Percentiles rank a stretch among this genome's conserved stretches.
Conservation (phyloP, 352 stramenopile species). For the Saprolegnia diclina region DNA sequence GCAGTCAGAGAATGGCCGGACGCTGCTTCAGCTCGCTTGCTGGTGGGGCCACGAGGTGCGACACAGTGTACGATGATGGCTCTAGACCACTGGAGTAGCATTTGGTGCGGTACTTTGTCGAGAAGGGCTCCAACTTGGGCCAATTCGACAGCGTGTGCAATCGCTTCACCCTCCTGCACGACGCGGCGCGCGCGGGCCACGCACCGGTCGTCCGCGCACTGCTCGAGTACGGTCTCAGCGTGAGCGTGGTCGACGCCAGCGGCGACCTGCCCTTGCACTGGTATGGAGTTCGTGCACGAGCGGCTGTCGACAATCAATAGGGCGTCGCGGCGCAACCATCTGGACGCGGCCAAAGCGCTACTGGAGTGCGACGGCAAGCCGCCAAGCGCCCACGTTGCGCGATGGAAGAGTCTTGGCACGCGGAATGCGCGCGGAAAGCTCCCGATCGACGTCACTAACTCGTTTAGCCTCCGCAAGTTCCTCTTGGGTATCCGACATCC, state of each 20-base stretch:
- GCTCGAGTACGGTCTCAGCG: conserved; percentile 38
- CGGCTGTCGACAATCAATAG: conserved; percentile 28
- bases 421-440: conserved; percentile 11
- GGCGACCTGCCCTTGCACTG: conserved; percentile 66
- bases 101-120: conserved; percentile 49
- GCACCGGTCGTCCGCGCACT: conserved; percentile 45
- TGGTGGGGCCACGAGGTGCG: conserved; percentile 58
- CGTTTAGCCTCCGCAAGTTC: not conserved
- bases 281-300: conserved; percentile 29
- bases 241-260: conserved; percentile 39
- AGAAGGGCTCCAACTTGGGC: conserved; percentile 50
- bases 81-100: conserved; percentile 29
- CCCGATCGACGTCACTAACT: conserved; percentile 13
- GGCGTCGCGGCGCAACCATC: conserved; percentile 52
- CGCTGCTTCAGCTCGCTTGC: conserved; percentile 60
- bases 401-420: conserved; percentile 5
- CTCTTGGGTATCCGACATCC: conserved; percentile 8
- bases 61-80: not conserved
- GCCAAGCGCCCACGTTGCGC: not conserved
- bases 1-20: conserved; percentile 48
- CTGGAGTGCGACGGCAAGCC: conserved; percentile 30
- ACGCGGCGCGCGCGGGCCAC: conserved; percentile 51
- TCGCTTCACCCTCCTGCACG: conserved; percentile 56
- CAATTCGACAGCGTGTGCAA: conserved; percentile 52
- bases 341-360: conserved; percentile 48